Evolutionary conservation across 768 basidiomycete species (phyloP).

Genomic region (Strobilomyces echinocephalus): DNA sequence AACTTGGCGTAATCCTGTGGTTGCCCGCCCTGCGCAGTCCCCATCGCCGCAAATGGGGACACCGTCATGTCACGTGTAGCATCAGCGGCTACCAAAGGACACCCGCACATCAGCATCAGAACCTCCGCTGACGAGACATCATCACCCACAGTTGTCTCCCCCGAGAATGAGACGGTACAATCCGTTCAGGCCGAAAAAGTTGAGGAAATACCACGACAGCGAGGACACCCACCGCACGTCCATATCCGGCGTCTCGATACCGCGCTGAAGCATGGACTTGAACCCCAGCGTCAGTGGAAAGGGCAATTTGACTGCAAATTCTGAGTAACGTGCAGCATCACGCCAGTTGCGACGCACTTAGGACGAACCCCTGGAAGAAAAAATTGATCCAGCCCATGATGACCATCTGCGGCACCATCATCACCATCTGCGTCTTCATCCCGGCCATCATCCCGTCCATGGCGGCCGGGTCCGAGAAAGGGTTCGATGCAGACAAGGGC

Average conservation of each 20-base stretch:
- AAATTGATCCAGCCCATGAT: constrained; percentile 99
- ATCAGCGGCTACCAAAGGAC: constrained; percentile 59
- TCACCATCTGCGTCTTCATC: constrained; percentile 98
- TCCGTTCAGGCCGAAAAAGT: constrained; percentile 96
- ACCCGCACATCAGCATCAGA: constrained; percentile 14
- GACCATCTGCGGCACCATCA: constrained; percentile 98
- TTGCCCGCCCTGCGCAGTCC: constrained; percentile 44
- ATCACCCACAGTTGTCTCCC: constrained; percentile 71
- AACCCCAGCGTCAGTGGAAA: constrained; percentile 96
- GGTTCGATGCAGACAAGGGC: constrained; percentile 62
- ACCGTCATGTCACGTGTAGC: constrained; percentile 69
- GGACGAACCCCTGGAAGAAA: constrained; percentile 98
- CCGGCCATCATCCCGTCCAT: constrained; percentile 99
- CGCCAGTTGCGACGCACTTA: constrained; percentile 60
- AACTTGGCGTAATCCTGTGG: constrained; percentile 86
- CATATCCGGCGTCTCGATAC: constrained; percentile 92
- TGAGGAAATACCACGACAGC: constrained; percentile 98
- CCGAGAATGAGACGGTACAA: constrained; percentile 92
- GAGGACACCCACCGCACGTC: constrained; percentile 99
- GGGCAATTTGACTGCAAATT: constrained; percentile 77
- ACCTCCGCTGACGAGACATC: constrained; percentile 2
- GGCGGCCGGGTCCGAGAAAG: constrained; percentile 80
- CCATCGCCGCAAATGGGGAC: constrained; percentile 59
- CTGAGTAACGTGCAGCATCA: constrained; percentile 1
- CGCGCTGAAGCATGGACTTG: constrained; percentile 96